Base-by-base conservation (phyloP, 2,329 filamentous ascomycete species). In the Aspergillus fumigatus region DNA sequence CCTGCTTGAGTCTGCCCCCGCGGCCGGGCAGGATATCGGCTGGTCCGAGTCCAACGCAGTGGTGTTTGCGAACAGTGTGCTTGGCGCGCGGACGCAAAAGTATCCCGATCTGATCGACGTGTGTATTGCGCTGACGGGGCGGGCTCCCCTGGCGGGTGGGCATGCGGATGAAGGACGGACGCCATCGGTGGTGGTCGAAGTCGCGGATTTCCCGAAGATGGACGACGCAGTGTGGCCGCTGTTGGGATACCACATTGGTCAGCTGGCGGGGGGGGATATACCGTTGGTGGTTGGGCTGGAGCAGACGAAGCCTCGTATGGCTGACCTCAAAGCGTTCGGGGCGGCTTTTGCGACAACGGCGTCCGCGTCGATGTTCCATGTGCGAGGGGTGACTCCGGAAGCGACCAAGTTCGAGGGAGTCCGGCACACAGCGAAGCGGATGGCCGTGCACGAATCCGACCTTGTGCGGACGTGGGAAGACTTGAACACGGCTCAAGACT, bases 1-100 rank as follows among this genome's bases (percentile, higher is more conserved):
- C 53, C 64, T 70, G 2, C 70, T 79, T 0, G 69, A 75, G 1
- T 69, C 53, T 27, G 66, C 65, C 17, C 75, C 74, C 1, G 60
- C 63, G 5, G 19, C 49, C 2, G 77, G 75, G 3, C 74, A 79
- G 11, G 67, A 79, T 26, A 66, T 79, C 2, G 75, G 67, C 0
- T 79, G 77, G 75, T 75, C 72, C 0, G 77, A 79, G 58, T 79
- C 76, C 0, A 79, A 79, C 56, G 78, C 76, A 0, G 77, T 79
- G 0, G 73, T 79, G 0, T 79, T 70, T 55, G 75, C 77, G 1
- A 80, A 80, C 45, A 79, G 76, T 53, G 73, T 79, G 0, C 68
- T 80, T 0, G 77, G 76, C 0, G 76, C 77, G 0, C 68, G 69
- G 21, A 79, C 77, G 0, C 70, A 73, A 54, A 80, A 80, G 55